Evolutionary conservation across 164 flowering plant species (phyloP).

Genomic region (Tetrastigma voinierianum): DNA sequence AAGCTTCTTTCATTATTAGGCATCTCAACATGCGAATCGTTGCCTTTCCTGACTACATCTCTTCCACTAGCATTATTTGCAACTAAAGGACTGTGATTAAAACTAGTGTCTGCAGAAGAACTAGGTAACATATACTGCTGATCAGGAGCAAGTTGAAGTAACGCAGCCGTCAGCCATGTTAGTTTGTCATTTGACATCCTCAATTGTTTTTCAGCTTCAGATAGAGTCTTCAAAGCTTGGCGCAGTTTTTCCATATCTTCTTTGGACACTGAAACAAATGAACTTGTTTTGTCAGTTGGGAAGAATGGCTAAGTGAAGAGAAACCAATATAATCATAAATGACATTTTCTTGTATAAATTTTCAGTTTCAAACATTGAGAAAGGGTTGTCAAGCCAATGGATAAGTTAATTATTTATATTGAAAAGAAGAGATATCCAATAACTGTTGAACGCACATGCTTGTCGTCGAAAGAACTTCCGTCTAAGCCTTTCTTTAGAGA

Average conservation of each 20-base stretch:
- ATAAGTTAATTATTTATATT: not conserved
- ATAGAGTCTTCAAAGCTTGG: constrained; percentile 86
- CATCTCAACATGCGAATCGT: constrained; percentile 26
- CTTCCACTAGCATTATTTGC: constrained; percentile 33
- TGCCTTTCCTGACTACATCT: constrained; percentile 30
- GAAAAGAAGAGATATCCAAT: constrained; percentile 2
- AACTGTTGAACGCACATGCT: constrained; percentile 57
- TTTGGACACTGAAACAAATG: constrained; percentile 69
- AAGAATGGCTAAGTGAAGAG: not conserved
- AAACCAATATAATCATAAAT: not conserved
- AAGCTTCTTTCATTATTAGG: constrained; percentile 32
- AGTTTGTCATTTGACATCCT: constrained; percentile 85
- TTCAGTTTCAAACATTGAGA: not conserved
- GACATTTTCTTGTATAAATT: not conserved
- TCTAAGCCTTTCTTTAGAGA: constrained; percentile 60
- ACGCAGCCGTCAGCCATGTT: constrained; percentile 97
- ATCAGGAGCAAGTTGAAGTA: constrained; percentile 98
- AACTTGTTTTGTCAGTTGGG: not conserved
- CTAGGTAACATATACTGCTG: constrained; percentile 80
- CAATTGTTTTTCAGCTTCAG: constrained; percentile 97
- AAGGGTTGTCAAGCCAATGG: not conserved
- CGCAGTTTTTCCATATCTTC: constrained; percentile 95
- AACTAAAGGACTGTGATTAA: constrained; percentile 57
- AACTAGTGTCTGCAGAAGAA: constrained; percentile 74
- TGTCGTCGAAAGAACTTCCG: constrained; percentile 79